Base-by-base conservation (phyloP, 1,284 basidiomycete genomes). In the Trichosporon coremiiforme region DNA sequence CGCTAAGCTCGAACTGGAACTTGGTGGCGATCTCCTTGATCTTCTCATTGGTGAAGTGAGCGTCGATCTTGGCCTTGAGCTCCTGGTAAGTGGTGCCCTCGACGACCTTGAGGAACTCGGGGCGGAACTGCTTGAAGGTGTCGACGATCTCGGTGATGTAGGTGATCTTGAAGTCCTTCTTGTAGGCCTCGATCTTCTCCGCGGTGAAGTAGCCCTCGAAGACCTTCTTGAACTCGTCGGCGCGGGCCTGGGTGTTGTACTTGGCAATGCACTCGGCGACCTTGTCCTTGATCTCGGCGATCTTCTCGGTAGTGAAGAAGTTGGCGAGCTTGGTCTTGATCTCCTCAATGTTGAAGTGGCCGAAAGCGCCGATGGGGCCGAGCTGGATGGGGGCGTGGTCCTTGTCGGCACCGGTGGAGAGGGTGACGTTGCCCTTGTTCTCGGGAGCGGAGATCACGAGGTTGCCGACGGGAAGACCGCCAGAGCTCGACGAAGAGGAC, bases 181-280 rank as follows among this genome's bases (percentile, higher is more conserved):
- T 62, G 57, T 33, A 33, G 29, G 57, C 13, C 57, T 62, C 15
- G n/a, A 62, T 62, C 57, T 62, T 62, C 31, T 33, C 57, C 31
- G 57, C 20, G 29, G 57, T 62, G 57, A 62, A 62, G 57, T 62
- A 62, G 57, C 57, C 57, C 15, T 62, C 57, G 57, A 62, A 62
- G 57, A 62, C 57, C 57, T 62, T 62, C 57, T 62, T 62, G 57
- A 62, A 62, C 57, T 33, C 57, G 57, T 31, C 57, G 31, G 57
- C 57, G 31, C 57, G 57, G 31, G 7, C 31, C 29, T 62, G 29
- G 31, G 3, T n/a, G 57, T 33, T 33, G 57, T n/a, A 62, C 29
- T 33, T 33, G 29, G 57, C 29, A 15, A 62, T 25, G 57, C 20
- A 12, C 29, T 62, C 57, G 57, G 17, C 57, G 17, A 62, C 31